Conservation (phyloP, 2,329 filamentous ascomycete genomes). For the Sclerotinia trifoliorum region DNA sequence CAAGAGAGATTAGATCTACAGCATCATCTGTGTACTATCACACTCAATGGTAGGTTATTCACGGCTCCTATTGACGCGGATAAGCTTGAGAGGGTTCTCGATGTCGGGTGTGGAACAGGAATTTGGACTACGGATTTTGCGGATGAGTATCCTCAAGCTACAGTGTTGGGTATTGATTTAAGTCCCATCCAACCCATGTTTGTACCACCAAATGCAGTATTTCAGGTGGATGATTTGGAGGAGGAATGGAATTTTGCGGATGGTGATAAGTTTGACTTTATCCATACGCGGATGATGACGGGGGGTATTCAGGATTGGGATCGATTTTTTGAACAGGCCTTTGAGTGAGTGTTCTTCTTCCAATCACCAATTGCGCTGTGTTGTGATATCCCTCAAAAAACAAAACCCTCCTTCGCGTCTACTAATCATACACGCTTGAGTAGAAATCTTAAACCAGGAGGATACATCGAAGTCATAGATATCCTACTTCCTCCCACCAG, state of each 20-base stretch:
- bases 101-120: constrained; percentile 19
- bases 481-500: neutral
- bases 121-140: constrained; percentile 21
- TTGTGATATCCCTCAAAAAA: too few species aligned
- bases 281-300: constrained; percentile 25
- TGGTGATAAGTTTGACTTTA: constrained; percentile 28
- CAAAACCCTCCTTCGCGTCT: neutral
- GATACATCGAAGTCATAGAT: constrained; percentile 16
- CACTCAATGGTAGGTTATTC: constrained; percentile 1
- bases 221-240: constrained; percentile 59
- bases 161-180: constrained; percentile 20
- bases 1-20: constrained; percentile 48
- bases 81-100: constrained; percentile 10
- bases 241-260: constrained; percentile 50
- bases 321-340: constrained; percentile 18
- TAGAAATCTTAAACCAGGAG: constrained; percentile 17
- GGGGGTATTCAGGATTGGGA: constrained; percentile 14
- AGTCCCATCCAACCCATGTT: constrained; percentile 41
- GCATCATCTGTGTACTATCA: constrained; percentile 30
- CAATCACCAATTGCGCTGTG: too few species aligned
- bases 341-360: neutral
- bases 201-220: constrained; percentile 56
- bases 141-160: constrained; percentile 17
- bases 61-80: constrained; percentile 1
- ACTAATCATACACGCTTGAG: neutral